Evolutionary conservation across 371 early-diverging fungal genomes (phyloP), one percentile per base, ranked within the genome.

Genomic region (Mortierella polycephala): DNA sequence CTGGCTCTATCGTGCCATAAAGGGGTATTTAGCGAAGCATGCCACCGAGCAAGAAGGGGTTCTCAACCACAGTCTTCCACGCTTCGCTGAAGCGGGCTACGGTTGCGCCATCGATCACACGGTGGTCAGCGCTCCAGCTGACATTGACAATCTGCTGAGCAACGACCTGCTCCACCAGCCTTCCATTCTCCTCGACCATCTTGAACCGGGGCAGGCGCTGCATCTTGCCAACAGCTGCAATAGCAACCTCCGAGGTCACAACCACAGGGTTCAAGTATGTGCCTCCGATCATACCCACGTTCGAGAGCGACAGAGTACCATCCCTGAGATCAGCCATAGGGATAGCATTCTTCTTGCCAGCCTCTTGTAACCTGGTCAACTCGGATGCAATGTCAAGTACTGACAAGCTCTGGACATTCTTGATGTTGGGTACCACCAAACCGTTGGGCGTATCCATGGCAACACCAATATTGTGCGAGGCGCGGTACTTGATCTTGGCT

Each of bases 371-470:
- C 51, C 92, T 88, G 46, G 91, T 87, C 57, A 99, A 83, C 69
- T 98, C 98, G 2, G 82, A 82, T 3, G 97, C 96, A 69, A 99
- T 93, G 42, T 96, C 96, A 58, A 98, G 83, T 30, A 99, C 90
- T n/a, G 96, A 91, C 82, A 94, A 92, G 56, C 84, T 65, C 71
- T 98, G 92, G 0, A 96, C 96, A 66, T 94, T 84, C 87, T 97
- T 97, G 75, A 99, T 91, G 74, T 95, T 96, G 23, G 99, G 99
- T 1, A 98, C 98, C 41, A 98, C 69, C 50, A 99, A 83, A 5
- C 99, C 99, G 47, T 90, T 87, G 10, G 96, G 95, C 10, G 98
- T 96, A 74, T 98, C 99, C 96, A 99, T 96, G 23, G 99, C 99
- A 49, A 99, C 83, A 60, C 97, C 96, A 71, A 99, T 93, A 79